Conservation (phyloP, 2,329 filamentous ascomycete species). For the Ophiostoma ulmi region DNA sequence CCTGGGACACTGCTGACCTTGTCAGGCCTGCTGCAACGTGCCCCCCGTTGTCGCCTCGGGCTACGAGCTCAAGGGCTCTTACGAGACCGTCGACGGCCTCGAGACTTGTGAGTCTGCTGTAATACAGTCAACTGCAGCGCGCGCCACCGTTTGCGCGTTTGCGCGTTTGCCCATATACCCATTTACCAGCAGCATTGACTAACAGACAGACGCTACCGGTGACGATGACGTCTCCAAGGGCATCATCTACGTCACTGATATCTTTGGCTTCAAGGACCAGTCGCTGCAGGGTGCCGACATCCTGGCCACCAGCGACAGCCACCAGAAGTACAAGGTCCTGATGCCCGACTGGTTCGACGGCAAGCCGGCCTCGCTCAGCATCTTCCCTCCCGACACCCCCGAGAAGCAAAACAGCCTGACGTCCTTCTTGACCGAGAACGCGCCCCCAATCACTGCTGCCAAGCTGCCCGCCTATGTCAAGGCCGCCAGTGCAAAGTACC, state of each 20-base stretch:
- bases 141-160: background rate
- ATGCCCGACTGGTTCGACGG: conserved; percentile 91
- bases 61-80: conserved; percentile 44
- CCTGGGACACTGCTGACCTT: background rate
- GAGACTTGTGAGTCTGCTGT: conserved; percentile 39
- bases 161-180: background rate
- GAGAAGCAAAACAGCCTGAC: conserved; percentile 58
- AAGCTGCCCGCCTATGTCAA: conserved; percentile 53
- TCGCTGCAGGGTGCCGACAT: conserved; percentile 67
- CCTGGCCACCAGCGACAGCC: conserved; percentile 50
- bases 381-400: conserved; percentile 58
- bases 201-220: conserved; percentile 39
- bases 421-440: conserved; percentile 52
- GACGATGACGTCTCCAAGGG: conserved; percentile 49
- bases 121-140: no score
- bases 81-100: conserved; percentile 41
- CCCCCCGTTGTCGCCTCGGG: conserved; percentile 43
- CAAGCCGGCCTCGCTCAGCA: conserved; percentile 52
- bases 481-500: conserved; percentile 48
- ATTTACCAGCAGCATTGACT: conserved; percentile 28
- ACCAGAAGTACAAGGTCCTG: conserved; percentile 73
- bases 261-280: conserved; percentile 67
- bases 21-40: conserved; percentile 40
- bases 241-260: conserved; percentile 59
- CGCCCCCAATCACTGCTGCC: conserved; percentile 44